A percentile compares a stretch with the other conserved stretches of the same genome.
These are phyloP conservation scores for Colletotrichum paranaense DNA, from an alignment of 2,329 filamentous ascomycete genomes.

Conservation along the genomic window DNA sequence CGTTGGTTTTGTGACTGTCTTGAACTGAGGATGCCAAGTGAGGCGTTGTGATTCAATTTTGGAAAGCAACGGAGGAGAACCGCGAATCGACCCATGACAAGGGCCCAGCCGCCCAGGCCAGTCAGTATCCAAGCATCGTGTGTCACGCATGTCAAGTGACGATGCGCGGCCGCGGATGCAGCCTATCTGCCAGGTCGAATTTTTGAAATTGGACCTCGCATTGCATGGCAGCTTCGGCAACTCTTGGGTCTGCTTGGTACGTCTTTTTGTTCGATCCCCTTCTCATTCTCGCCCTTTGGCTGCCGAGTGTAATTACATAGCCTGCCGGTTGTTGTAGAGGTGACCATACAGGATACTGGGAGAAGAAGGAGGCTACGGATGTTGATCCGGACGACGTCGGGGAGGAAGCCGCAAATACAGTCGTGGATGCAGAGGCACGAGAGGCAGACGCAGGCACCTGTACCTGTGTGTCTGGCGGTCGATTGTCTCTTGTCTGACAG, in stretches of 20 bases:
- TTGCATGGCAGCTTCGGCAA: not conserved
- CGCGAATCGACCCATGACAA: slow-evolving; percentile 11
- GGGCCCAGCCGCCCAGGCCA: slow-evolving; percentile 2
- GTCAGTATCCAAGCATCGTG: not conserved
- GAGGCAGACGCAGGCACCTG: not conserved
- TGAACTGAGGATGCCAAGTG: not conserved
- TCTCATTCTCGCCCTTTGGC: not conserved
- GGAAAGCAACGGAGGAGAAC: not conserved
- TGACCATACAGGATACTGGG: no score
- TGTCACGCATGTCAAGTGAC: slow-evolving; percentile 19
- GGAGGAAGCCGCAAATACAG: not conserved
- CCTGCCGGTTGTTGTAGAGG: not conserved
- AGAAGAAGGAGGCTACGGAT: not conserved
- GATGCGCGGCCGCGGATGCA: not conserved
- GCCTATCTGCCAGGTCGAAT: not conserved
- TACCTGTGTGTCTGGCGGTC: not conserved
- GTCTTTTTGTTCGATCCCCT: not conserved
- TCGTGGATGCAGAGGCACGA: no score
- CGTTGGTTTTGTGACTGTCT: not conserved
- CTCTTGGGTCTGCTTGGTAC: not conserved
- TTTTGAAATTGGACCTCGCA: not conserved
- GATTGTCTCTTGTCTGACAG: not conserved
- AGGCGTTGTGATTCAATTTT: not conserved
- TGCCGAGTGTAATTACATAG: not conserved
- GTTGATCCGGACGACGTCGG: not conserved